Evolutionary conservation across 306 rosid species (phyloP), one percentile per base, ranked within the genome.

Genomic region (Pachyrhizus erosus): DNA sequence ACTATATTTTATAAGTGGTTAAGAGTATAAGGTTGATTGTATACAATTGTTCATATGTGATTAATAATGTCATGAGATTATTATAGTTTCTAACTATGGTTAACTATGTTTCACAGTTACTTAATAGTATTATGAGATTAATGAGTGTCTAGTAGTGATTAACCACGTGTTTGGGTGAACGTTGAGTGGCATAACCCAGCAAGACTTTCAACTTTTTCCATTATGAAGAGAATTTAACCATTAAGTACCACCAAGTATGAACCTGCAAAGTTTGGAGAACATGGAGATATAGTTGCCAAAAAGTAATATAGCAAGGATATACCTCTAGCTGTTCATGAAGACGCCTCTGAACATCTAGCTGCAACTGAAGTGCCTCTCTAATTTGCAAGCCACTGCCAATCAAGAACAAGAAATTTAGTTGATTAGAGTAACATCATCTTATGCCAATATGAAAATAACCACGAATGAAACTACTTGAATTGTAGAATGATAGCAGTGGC

Each of bases 251-350:
- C 10, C 4, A 33, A 51, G 20, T 46, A 15, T 46, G 3, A 21
- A 31, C 5, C 33, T 27, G 18, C 13, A 55, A 40, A 9, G 11
- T 72, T 15, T n/a, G 60, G 7, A 69, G 39, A 42, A 57, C 61
- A 31, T 20, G 60, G 15, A 49, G 14, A 37, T 15, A 60, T 31
- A 34, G 20, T 64, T 0, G 62, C 9, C 39, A 40, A 51, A 11
- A 82, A 20, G 54, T 31, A 1, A 83, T 13, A 26, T 26, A 15
- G 26, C 55, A 24, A 39, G 48, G 33, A 69, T 40, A n/a, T 83
- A 95, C 99, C 96, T 95, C 99, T 39, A 95, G 86, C 52, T 95
- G 99, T 80, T 93, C 99, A 75, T 93, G 99, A 64, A 95, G 99
- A 40, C 87, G 89, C 88, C 90, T 87, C 85, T 95, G 99, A 69